Percentiles rank a stretch among this genome's conserved stretches.
phyloP scores from a whole-genome alignment of 108 stramenopile species.

The Asterionellopsis glacialis region DNA sequence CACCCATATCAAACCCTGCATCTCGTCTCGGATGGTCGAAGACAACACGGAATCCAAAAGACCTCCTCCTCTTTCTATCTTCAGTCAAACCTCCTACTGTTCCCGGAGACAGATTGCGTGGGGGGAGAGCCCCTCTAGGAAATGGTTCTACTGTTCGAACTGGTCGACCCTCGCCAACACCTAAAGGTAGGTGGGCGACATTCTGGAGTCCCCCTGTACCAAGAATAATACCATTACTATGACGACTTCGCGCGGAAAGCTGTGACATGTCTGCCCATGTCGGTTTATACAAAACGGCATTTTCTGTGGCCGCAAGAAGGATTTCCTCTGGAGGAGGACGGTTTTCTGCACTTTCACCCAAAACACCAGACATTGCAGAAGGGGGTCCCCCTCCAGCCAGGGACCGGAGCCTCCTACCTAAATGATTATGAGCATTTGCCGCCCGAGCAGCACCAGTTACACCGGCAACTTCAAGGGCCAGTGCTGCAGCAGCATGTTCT shows the following conservation, averaged over 20 bases:
- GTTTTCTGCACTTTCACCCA: conserved; percentile 7
- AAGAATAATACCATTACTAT: conserved; percentile 22
- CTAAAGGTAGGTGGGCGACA: conserved; percentile 26
- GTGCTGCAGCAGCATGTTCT: conserved; percentile 19
- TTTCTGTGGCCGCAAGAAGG: conserved; percentile 18
- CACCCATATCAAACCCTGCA: conserved; percentile 29
- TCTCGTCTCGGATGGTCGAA: conserved; percentile 32
- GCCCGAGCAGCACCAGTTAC: conserved; percentile 4
- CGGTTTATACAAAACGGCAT: conserved; percentile 26
- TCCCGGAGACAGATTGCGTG: conserved; percentile 4
- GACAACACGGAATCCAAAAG: conserved; percentile 35
- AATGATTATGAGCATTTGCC: not conserved
- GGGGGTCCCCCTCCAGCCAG: not conserved
- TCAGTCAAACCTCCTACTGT: not conserved
- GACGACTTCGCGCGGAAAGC: conserved; percentile 10
- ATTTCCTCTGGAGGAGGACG: conserved; percentile 19
- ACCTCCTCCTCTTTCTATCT: conserved; percentile 8
- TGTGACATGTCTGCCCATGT: conserved; percentile 26
- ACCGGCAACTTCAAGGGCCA: conserved; percentile 24
- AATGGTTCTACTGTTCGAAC: conserved; percentile 20
- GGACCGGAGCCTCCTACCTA: not conserved
- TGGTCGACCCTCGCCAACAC: conserved; percentile 32
- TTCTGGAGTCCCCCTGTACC: conserved; percentile 13
- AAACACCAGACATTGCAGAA: conserved; percentile 7
- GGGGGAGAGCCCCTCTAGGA: conserved; percentile 3